Evolutionary conservation across 768 basidiomycete species (phyloP).

Genomic region (Lyophyllum decastes): DNA sequence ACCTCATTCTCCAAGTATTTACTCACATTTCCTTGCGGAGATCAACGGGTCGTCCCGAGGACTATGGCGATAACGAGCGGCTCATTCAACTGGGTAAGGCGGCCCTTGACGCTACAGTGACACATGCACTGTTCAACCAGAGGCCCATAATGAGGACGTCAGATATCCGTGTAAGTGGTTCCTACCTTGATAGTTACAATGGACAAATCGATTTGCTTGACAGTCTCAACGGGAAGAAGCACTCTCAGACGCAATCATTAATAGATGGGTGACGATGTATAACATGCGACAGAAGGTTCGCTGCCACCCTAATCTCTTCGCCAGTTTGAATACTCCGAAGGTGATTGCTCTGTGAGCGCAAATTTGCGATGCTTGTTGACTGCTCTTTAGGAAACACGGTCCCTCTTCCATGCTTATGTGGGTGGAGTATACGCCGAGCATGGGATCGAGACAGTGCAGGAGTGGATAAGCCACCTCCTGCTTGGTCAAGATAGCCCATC

Average conservation of each 20-base stretch:
- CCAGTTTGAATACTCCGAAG: conserved; percentile 38
- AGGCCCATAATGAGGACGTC: conserved; percentile 49
- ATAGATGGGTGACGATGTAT: conserved; percentile 52
- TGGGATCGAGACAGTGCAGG: conserved; percentile 50
- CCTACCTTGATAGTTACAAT: neutral
- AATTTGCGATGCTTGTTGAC: conserved; percentile 6
- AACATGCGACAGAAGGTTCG: conserved; percentile 48
- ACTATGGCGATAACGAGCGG: conserved; percentile 58
- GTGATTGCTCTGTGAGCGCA: conserved; percentile 29
- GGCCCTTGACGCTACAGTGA: conserved; percentile 48
- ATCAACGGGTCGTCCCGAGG: conserved; percentile 33
- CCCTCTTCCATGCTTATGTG: conserved; percentile 66
- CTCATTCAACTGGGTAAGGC: conserved; percentile 51
- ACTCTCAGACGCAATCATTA: conserved; percentile 44
- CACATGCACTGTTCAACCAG: conserved; percentile 46
- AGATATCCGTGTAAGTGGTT: conserved; percentile 53
- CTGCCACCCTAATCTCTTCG: conserved; percentile 39
- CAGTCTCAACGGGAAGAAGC: conserved; percentile 33
- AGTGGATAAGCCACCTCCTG: conserved; percentile 55
- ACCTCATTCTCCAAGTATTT: conserved; percentile 65
- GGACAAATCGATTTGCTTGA: neutral
- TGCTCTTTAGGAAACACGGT: conserved; percentile 48
- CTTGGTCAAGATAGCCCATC: conserved; percentile 12
- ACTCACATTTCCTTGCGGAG: conserved; percentile 67
- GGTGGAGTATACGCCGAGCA: conserved; percentile 61